Percentiles rank a stretch among this genome's conserved stretches.
Conservation (phyloP, 1,139 yeast genomes). For the Magnusiomyces paraingens region DNA sequence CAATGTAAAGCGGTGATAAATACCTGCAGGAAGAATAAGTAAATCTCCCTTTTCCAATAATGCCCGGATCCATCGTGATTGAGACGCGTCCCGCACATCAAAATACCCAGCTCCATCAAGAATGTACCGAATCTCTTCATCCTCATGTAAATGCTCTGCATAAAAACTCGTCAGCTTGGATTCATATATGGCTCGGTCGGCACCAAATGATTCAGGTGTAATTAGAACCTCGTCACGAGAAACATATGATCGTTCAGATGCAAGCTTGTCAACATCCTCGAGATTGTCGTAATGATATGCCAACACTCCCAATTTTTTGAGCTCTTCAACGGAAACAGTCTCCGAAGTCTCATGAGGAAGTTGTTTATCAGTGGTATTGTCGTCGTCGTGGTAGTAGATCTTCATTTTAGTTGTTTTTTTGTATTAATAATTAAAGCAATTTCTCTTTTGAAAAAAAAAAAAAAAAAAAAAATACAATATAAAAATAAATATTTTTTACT, state of each 20-base stretch:
- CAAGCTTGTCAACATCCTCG: slow-evolving; percentile 59
- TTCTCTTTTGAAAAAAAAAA: too few species aligned
- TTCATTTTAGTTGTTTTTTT: slow-evolving; percentile 30
- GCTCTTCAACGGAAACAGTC: slow-evolving; percentile 43
- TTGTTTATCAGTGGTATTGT: slow-evolving; percentile 58
- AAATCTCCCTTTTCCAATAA: slow-evolving; percentile 60
- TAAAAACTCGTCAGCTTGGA: slow-evolving; percentile 66
- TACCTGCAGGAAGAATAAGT: slow-evolving; percentile 68
- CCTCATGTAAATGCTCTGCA: slow-evolving; percentile 90
- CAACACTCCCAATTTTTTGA: slow-evolving; percentile 61
- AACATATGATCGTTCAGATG: slow-evolving; percentile 63
- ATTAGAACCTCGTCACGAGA: slow-evolving; percentile 71
- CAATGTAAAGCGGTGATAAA: slow-evolving; percentile 85
- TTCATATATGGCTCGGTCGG: slow-evolving; percentile 53
- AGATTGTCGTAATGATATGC: slow-evolving; percentile 49
- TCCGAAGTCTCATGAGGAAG: slow-evolving; percentile 64
- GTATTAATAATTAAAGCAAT: neutral
- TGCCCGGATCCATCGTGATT: slow-evolving; percentile 69
- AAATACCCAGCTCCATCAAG: slow-evolving; percentile 89
- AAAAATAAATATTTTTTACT: too few species aligned
- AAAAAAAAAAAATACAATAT: too few species aligned
- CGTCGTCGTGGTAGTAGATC: slow-evolving; percentile 69
- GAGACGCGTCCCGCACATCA: slow-evolving; percentile 66
- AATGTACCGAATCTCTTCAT: slow-evolving; percentile 90
- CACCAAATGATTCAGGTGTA: slow-evolving; percentile 55